Evolutionary conservation across 352 stramenopile genomes (phyloP).

Genomic region (Globisporangium mamillatum): DNA sequence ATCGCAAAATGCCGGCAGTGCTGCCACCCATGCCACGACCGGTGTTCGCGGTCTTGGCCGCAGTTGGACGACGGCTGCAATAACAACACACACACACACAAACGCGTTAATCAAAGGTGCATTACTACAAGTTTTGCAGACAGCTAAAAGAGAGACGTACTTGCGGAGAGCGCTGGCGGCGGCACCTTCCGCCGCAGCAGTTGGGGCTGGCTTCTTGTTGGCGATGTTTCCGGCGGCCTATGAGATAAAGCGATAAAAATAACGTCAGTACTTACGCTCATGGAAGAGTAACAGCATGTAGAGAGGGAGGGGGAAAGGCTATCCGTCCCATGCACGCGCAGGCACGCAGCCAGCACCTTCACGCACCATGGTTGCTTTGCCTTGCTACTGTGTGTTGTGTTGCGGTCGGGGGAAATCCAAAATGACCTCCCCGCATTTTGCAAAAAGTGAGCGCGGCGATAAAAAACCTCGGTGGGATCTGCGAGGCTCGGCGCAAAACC

Average conservation of each 20-base stretch:
- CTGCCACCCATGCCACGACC: constrained; percentile 81
- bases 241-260: background rate
- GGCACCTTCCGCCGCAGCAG: constrained; percentile 49
- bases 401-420: constrained; percentile 19
- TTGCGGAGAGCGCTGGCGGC: constrained; percentile 74
- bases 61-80: constrained; percentile 53
- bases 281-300: background rate
- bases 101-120: background rate
- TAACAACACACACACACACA: constrained; percentile 2
- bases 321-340: background rate
- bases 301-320: background rate
- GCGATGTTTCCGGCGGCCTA: constrained; percentile 42
- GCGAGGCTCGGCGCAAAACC: too few relatives aligned
- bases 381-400: constrained; percentile 1
- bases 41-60: constrained; percentile 55
- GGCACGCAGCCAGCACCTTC: background rate
- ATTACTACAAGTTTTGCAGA: background rate
- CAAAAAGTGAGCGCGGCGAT: background rate
- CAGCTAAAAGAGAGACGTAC: constrained; percentile 21
- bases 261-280: background rate
- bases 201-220: constrained; percentile 71
- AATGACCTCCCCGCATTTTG: constrained; percentile 15
- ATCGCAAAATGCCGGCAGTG: constrained; percentile 93
- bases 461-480: background rate
- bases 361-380: constrained; percentile 15